These are phyloP conservation scores for Acanthamoeba lenticulata DNA, from an alignment of 208 protist genomes.

Conservation along the genomic window DNA sequence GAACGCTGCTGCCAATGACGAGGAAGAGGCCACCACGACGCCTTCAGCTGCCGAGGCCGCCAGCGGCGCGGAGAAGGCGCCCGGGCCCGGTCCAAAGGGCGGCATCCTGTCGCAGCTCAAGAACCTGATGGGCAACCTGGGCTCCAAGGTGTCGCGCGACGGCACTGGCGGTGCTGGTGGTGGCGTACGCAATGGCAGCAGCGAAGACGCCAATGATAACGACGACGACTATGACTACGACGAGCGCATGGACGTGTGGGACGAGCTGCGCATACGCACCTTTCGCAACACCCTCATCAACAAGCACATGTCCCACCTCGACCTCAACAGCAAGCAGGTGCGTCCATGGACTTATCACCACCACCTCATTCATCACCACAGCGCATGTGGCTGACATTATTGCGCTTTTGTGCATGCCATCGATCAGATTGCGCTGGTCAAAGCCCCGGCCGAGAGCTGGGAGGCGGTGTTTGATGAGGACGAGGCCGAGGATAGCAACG, in stretches of 20 bases:
- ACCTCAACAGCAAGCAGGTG: slow-evolving; percentile 34
- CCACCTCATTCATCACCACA: no score
- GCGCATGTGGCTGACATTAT: no score
- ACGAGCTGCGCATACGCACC: slow-evolving; percentile 10
- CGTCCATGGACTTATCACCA: no score
- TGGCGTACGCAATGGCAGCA: no score
- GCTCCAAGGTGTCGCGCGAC: neutral
- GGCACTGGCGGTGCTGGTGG: neutral
- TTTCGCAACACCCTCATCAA: slow-evolving; percentile 28
- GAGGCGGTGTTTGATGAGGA: slow-evolving; percentile 1
- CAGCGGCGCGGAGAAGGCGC: neutral
- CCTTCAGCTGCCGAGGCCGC: no score
- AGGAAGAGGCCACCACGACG: no score
- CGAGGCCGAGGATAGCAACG: neutral
- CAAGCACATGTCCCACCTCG: slow-evolving; percentile 47
- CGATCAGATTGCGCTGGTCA: slow-evolving; percentile 14
- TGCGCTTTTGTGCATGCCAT: no score
- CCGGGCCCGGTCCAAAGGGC: neutral
- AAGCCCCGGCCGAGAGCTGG: neutral
- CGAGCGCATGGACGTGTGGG: neutral
- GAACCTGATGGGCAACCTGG: neutral
- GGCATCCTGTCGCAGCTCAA: neutral
- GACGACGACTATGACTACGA: neutral
- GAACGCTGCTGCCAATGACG: no score
- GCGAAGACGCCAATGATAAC: neutral